Evolutionary conservation across 1,139 yeast species (phyloP).

Genomic region (Geotrichum armillariae): DNA sequence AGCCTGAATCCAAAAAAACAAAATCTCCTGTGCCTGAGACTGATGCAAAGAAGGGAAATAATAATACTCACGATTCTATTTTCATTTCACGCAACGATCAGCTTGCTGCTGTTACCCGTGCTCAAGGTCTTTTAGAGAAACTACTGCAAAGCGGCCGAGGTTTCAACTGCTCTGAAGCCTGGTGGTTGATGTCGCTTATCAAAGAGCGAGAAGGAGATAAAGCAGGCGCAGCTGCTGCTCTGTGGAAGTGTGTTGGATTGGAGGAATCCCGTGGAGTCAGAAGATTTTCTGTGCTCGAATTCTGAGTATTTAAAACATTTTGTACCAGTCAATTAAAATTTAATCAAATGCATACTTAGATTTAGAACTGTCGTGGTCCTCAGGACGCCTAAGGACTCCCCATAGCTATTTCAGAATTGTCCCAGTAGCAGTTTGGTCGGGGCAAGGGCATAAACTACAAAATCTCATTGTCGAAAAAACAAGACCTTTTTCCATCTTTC

Average conservation of each 20-base stretch:
- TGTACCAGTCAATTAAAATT: no score
- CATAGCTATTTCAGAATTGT: no score
- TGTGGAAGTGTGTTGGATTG: conserved; percentile 67
- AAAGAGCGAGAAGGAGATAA: conserved; percentile 64
- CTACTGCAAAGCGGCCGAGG: conserved; percentile 55
- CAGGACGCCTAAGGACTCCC: no score
- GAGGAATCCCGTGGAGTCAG: conserved; percentile 71
- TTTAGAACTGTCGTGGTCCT: no score
- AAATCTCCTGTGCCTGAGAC: conserved; percentile 12
- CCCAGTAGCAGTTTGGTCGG: no score
- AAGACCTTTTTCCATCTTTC: background rate
- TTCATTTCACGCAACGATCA: conserved; percentile 53
- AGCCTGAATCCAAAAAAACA: background rate
- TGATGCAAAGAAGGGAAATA: background rate
- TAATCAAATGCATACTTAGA: background rate
- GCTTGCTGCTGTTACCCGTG: conserved; percentile 64
- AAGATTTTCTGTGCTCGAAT: conserved; percentile 8
- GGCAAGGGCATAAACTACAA: background rate
- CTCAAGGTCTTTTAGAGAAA: conserved; percentile 62
- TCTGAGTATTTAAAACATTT: background rate
- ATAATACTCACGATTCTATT: conserved; percentile 21
- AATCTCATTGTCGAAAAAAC: background rate
- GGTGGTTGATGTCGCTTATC: conserved; percentile 68
- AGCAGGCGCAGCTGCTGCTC: conserved; percentile 50
- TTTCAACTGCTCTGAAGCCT: conserved; percentile 61